These are phyloP conservation scores for Lecanicillium sp. DNA, from an alignment of 2,329 filamentous ascomycete species.

Conservation along the genomic window DNA sequence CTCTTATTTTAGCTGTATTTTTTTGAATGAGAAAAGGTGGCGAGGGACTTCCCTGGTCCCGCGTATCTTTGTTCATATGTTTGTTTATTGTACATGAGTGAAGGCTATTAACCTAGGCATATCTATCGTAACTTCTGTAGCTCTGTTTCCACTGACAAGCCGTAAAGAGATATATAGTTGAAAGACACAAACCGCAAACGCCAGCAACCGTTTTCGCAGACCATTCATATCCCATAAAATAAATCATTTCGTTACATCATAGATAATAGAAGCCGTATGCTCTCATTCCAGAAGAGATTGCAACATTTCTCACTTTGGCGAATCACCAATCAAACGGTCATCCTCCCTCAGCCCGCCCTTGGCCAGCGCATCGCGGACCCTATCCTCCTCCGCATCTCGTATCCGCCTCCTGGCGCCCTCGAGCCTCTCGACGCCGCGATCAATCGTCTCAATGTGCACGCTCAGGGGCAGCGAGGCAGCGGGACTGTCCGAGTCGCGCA, in stretches of 20 bases:
- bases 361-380: conserved; percentile 43
- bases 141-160: too few relatives aligned
- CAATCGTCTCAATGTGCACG: conserved; percentile 70
- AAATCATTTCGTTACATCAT: too few relatives aligned
- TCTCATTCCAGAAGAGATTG: too few relatives aligned
- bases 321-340: conserved; percentile 32
- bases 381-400: conserved; percentile 50
- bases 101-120: conserved; percentile 1
- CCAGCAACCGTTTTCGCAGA: too few relatives aligned
- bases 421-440: conserved; percentile 63
- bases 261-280: too few relatives aligned
- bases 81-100: background rate
- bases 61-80: background rate
- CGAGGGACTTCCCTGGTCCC: background rate
- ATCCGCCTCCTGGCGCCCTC: conserved; percentile 55
- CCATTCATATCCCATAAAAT: too few relatives aligned
- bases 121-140: background rate
- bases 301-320: conserved; percentile 5
- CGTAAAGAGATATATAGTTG: too few relatives aligned
- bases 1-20: background rate
- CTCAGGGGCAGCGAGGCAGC: conserved; percentile 49
- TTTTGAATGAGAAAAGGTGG: background rate
- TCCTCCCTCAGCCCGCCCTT: conserved; percentile 34
- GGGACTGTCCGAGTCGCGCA: conserved; percentile 34
- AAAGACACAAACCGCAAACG: too few relatives aligned